A percentile compares a stretch with the other conserved stretches of the same genome.
phyloP scores from a whole-genome alignment of 148 eudicot genomes.

The Chenopodium album region DNA sequence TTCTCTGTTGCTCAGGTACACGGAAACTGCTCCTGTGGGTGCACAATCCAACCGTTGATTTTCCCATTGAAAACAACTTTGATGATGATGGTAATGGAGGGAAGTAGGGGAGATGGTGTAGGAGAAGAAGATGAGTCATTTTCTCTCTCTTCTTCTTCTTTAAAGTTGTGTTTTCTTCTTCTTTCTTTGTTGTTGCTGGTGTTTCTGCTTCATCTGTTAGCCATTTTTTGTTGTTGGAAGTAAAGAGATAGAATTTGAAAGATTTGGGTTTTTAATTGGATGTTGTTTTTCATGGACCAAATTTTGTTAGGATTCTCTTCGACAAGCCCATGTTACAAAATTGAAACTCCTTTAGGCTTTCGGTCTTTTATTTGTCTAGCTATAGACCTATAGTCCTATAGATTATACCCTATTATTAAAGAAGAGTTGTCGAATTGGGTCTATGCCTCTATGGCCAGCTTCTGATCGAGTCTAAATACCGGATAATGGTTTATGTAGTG shows the following conservation, averaged over 20 bases:
- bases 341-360: no score
- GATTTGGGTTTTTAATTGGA: neutral
- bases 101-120: conserved; percentile 14
- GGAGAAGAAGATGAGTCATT: conserved; percentile 24
- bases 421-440: no score
- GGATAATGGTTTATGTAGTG: no score
- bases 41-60: conserved; percentile 23
- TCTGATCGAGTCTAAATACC: no score
- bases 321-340: no score
- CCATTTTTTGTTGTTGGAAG: neutral
- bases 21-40: neutral
- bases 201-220: neutral
- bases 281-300: neutral
- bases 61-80: neutral
- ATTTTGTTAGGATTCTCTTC: no score
- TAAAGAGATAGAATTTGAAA: neutral
- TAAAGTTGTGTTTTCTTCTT: neutral
- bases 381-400: no score
- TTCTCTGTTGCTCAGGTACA: conserved; percentile 11
- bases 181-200: neutral
- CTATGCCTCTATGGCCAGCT: no score
- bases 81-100: conserved; percentile 22
- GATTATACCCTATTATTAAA: no score
- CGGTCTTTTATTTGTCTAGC: no score
- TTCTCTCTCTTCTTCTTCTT: neutral